Base-by-base conservation (phyloP, 192 early-diverging fungal genomes). In the Dissophora ornata region DNA sequence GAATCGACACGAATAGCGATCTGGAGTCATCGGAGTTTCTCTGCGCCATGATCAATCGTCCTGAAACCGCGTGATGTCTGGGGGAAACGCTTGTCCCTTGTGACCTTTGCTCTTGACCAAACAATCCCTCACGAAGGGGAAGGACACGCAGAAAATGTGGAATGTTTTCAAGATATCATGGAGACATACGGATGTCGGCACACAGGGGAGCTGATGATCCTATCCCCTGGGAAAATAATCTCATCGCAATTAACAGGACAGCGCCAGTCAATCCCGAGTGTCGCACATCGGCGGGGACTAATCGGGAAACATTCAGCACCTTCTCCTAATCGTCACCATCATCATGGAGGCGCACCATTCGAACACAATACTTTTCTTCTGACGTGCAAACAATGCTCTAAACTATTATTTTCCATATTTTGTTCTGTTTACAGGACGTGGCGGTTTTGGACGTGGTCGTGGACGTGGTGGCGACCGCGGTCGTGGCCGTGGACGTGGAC, bases 371-470 rank as follows among this genome's bases (percentile, higher is more conserved):
- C n/a, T n/a, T n/a, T n/a, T n/a, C n/a, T n/a, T n/a, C n/a, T n/a
- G n/a, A n/a, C n/a, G n/a, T n/a, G 36, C 46, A n/a, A 40, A 57
- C 26, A 25, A 26, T 15, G 15, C 33, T 62, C 34, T 62, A n/a
- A 38, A 50, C 34, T 45, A 24, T 26, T 49, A 11, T 49, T 47
- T 13, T 30, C 21, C 2, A 18, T 47, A 34, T 56, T 52, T 13
- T 45, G 28, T 50, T n/a, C n/a, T 21, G 19, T 57, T 44, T 69
- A 19, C 79, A 85, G 89, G 88, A 85, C 86, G 89, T 86, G 88
- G 93, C 71, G 93, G 94, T 82, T 90, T 89, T 83, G 89, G 90
- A 59, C 85, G 90, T 79, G 86, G 69, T 63, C 69, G 95, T 75
- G 90, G 93, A 60, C 85, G 90, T 69, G 87, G 92, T 81, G 85